Evolutionary conservation across 257 asterid genomes (phyloP), one percentile per base, ranked within the genome.

Genomic region (Capsicum rhomboideum): DNA sequence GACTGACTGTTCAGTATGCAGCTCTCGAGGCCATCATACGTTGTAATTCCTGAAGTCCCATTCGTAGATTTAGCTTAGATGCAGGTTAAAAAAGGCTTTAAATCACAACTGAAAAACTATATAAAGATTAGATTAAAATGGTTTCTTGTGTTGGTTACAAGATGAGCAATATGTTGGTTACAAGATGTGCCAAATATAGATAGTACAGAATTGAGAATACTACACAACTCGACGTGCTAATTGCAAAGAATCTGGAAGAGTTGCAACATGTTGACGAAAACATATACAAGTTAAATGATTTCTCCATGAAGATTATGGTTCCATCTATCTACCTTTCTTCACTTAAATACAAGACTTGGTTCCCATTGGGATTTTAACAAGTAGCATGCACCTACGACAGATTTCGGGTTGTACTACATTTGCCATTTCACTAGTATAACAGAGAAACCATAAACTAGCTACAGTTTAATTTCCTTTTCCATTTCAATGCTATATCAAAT

Each of bases 1-100:
- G 93, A 54, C 13, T 82, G 87, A 42, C 91, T 89, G 86, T 90
- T 93, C 79, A 86, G 90, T 69, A 94, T 93, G 93, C 92, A 91
- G 86, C 93, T 94, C 89, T 94, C 98, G 1, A 94, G 97, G 46
- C 99, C 98, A 87, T 94, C 91, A 50, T 96, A 94, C 4, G 94
- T 93, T 92, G 85, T 90, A 85, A 96, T 85, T 87, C 92, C 80
- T 74, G 80, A 46, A 1, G 55, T 1, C 8, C 20, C 40, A 23
- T 72, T 44, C n/a, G 5, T 49, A 46, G 7, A 44, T 44, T 21
- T 72, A 72, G 79, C 13, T 49, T n/a, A n/a, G 34, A 42, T 71
- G 17, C 55, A 20, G 79, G 31, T 59, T 59, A 59, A 4, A 21
- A 21, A 2, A 31, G 55, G 53, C 10, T 37, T 37, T 18, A 20